These are phyloP conservation scores for Crithidia thermophila DNA, from an alignment of 208 protist genomes.

Conservation along the genomic window DNA sequence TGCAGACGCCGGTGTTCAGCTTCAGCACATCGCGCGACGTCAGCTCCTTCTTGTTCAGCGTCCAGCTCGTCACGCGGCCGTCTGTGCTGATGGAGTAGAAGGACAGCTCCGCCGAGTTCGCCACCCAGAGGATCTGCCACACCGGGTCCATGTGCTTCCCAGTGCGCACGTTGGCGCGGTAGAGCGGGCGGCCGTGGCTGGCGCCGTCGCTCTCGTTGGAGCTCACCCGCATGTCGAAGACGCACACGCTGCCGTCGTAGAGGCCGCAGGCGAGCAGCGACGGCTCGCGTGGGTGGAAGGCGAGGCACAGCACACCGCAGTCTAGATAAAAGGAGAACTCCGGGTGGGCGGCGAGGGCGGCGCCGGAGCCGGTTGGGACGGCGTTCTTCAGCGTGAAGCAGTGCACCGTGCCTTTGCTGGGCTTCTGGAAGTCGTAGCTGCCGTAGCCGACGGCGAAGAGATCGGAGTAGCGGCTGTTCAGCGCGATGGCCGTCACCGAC, in stretches of 20 bases:
- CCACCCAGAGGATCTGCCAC: conserved; percentile 94
- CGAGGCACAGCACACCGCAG: conserved; percentile 96
- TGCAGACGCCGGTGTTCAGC: conserved; percentile 72
- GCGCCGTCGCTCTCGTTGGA: conserved; percentile 40
- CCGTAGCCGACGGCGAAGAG: conserved; percentile 98
- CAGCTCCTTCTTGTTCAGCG: conserved; percentile 96
- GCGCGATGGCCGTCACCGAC: conserved; percentile 94
- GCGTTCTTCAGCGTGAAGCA: conserved; percentile 98
- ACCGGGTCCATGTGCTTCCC: conserved; percentile 98
- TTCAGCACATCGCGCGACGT: conserved; percentile 93
- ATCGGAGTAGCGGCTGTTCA: conserved; percentile 96
- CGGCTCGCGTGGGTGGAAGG: conserved; percentile 93
- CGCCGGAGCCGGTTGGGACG: conserved; percentile 65
- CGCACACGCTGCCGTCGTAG: conserved; percentile 96
- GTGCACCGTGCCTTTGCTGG: conserved; percentile 92
- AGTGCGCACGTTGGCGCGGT: conserved; percentile 90
- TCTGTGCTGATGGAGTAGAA: conserved; percentile 97
- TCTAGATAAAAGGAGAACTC: conserved; percentile 93
- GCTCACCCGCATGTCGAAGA: conserved; percentile 93
- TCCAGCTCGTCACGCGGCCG: conserved; percentile 96
- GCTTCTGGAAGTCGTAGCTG: conserved; percentile 98
- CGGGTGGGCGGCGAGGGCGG: conserved; percentile 81
- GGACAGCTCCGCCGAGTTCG: conserved; percentile 65
- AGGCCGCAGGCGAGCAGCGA: conserved; percentile 95
- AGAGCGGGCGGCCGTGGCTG: conserved; percentile 81